phyloP scores from a whole-genome alignment of 2,329 filamentous ascomycete species.

The Pseudocercospora crystallina region DNA sequence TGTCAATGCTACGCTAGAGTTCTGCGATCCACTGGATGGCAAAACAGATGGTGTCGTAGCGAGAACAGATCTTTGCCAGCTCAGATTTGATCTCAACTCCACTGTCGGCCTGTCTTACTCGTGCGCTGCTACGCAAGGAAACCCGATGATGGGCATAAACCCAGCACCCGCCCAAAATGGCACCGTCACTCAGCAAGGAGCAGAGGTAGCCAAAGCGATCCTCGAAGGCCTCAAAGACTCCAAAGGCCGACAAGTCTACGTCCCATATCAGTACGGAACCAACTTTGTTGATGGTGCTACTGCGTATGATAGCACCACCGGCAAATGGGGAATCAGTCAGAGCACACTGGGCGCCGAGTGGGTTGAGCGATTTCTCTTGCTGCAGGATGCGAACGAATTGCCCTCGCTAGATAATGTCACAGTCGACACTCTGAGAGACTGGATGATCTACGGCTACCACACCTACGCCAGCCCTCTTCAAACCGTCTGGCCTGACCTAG shows the following conservation, averaged over 20 bases:
- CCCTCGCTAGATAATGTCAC: slow-evolving; percentile 48
- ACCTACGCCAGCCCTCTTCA: slow-evolving; percentile 54
- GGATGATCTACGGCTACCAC: slow-evolving; percentile 53
- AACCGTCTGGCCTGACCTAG: slow-evolving; percentile 56
- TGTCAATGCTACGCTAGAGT: slow-evolving; percentile 54
- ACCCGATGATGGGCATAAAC: slow-evolving; percentile 26
- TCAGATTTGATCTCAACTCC: slow-evolving; percentile 47
- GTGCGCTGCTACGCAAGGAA: slow-evolving; percentile 38
- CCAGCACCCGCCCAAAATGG: slow-evolving; percentile 38
- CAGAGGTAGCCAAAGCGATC: slow-evolving; percentile 38
- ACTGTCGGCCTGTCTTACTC: slow-evolving; percentile 50
- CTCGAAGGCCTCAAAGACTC: slow-evolving; percentile 43
- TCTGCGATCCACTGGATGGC: slow-evolving; percentile 58
- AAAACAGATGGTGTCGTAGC: slow-evolving; percentile 55
- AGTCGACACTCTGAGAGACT: slow-evolving; percentile 57
- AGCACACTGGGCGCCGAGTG: slow-evolving; percentile 41
- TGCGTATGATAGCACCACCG: slow-evolving; percentile 36
- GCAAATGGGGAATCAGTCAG: slow-evolving; percentile 36
- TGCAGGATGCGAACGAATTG: slow-evolving; percentile 33
- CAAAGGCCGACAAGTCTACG: slow-evolving; percentile 43
- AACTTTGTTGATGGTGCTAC: slow-evolving; percentile 38
- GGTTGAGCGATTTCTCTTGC: slow-evolving; percentile 45
- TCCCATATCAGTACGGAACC: slow-evolving; percentile 37
- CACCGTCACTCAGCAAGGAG: slow-evolving; percentile 35
- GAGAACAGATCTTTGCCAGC: slow-evolving; percentile 49